A percentile compares a stretch with the other conserved stretches of the same genome.
Evolutionary conservation across 345 rosid species (phyloP).

Genomic region (Lagerstroemia speciosa): DNA sequence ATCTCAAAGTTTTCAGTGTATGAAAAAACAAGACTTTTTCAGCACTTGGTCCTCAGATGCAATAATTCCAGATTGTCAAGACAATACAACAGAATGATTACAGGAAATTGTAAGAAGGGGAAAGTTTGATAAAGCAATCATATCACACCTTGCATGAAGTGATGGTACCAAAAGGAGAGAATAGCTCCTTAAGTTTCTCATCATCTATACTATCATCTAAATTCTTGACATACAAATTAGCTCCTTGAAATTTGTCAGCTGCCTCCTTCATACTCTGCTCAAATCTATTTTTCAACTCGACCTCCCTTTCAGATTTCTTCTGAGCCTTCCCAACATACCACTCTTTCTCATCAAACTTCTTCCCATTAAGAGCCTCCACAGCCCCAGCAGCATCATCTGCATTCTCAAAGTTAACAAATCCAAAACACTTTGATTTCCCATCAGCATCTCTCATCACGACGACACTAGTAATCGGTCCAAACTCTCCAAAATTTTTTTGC

Average conservation of each 20-base stretch:
- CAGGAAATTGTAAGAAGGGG: background rate
- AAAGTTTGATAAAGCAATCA: constrained; percentile 2
- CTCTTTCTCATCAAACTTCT: constrained; percentile 67
- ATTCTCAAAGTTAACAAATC: constrained; percentile 89
- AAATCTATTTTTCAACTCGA: constrained; percentile 48
- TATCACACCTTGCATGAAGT: constrained; percentile 78
- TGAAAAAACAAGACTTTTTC: background rate
- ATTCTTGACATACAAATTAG: constrained; percentile 81
- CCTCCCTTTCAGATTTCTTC: constrained; percentile 80
- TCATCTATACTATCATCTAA: constrained; percentile 75
- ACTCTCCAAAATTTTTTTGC: constrained; percentile 61
- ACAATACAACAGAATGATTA: background rate
- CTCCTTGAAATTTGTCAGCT: constrained; percentile 75
- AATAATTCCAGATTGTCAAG: background rate
- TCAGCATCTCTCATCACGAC: constrained; percentile 80
- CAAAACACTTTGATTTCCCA: constrained; percentile 83
- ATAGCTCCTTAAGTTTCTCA: constrained; percentile 82
- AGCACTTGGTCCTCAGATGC: background rate
- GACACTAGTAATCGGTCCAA: constrained; percentile 70
- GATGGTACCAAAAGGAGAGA: constrained; percentile 64
- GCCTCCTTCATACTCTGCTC: constrained; percentile 83
- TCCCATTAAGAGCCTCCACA: constrained; percentile 79
- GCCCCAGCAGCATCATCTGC: constrained; percentile 82
- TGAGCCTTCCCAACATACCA: constrained; percentile 94
- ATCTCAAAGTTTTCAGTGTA: background rate